These are phyloP conservation scores for Lipomyces yamadae DNA, from an alignment of 805 yeast species.

Conservation along the genomic window DNA sequence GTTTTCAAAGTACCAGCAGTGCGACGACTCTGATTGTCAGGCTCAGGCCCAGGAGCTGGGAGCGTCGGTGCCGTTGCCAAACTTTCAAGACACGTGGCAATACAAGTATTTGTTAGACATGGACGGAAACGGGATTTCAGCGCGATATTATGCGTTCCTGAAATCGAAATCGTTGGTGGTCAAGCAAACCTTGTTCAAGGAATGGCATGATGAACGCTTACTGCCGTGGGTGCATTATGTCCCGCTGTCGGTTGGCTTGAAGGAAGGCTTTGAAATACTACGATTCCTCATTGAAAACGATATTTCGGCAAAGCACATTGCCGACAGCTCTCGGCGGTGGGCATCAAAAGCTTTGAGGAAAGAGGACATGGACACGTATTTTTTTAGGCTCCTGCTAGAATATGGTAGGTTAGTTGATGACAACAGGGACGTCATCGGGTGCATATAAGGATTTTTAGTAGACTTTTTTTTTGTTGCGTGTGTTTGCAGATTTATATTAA, in stretches of 20 bases:
- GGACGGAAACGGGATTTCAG: slow-evolving; percentile 39
- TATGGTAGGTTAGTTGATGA: slow-evolving; percentile 40
- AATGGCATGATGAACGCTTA: slow-evolving; percentile 40
- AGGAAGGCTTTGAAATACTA: slow-evolving; percentile 35
- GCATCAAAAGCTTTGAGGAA: slow-evolving; percentile 32
- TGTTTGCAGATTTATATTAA: slow-evolving; percentile 2
- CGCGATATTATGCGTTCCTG: slow-evolving; percentile 36
- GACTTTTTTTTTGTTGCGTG: too few relatives aligned
- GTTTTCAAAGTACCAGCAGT: slow-evolving; percentile 27
- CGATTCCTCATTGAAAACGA: slow-evolving; percentile 33
- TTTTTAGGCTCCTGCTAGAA: slow-evolving; percentile 38
- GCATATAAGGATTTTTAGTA: slow-evolving; percentile 20
- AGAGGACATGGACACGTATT: slow-evolving; percentile 38
- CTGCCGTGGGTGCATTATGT: slow-evolving; percentile 40
- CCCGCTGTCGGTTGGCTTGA: slow-evolving; percentile 36
- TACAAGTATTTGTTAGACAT: slow-evolving; percentile 38
- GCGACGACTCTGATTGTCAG: slow-evolving; percentile 32
- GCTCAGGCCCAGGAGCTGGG: slow-evolving; percentile 26
- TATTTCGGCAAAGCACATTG: slow-evolving; percentile 29
- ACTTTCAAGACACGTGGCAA: slow-evolving; percentile 30
- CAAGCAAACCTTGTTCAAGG: slow-evolving; percentile 38
- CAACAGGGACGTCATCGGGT: slow-evolving; percentile 36
- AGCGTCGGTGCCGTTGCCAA: slow-evolving; percentile 16
- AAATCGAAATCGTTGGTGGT: slow-evolving; percentile 34
- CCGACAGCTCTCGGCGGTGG: slow-evolving; percentile 33